phyloP scores from a whole-genome alignment of 2,329 filamentous ascomycete genomes.

The Epichloe coenophiala region DNA sequence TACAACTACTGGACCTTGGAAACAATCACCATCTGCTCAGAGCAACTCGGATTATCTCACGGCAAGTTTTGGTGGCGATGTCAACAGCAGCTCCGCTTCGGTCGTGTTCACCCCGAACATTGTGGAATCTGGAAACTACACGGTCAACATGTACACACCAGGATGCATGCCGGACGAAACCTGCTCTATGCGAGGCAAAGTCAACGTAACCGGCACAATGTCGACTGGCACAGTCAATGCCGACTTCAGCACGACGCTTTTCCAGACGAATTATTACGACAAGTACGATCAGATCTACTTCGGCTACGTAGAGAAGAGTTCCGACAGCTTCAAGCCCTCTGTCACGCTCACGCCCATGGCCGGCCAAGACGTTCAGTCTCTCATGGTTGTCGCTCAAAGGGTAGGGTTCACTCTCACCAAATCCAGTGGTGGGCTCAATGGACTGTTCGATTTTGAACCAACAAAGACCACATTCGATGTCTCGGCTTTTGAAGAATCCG shows the following conservation, averaged over 20 bases:
- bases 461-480: constrained; percentile 34
- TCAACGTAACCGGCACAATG: constrained; percentile 68
- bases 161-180: constrained; percentile 72
- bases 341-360: constrained; percentile 62
- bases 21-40: constrained; percentile 47
- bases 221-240: constrained; percentile 31
- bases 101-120: constrained; percentile 78
- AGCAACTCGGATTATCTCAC: constrained; percentile 69
- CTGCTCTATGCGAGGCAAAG: constrained; percentile 62
- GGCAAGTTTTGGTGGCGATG: constrained; percentile 42
- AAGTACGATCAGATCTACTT: constrained; percentile 92
- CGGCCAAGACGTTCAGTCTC: constrained; percentile 44
- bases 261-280: constrained; percentile 89
- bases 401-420: constrained; percentile 65
- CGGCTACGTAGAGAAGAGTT: constrained; percentile 67
- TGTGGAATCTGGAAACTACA: constrained; percentile 80
- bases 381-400: constrained; percentile 80
- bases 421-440: constrained; percentile 71
- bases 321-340: constrained; percentile 59
- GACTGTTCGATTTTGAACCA: constrained; percentile 80
- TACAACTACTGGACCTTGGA: constrained; percentile 63
- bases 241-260: constrained; percentile 50
- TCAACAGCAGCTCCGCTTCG: constrained; percentile 45
- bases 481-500: constrained; percentile 53
- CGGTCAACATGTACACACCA: constrained; percentile 81